phyloP scores from a whole-genome alignment of 768 basidiomycete genomes.

The Auriscalpium vulgare region DNA sequence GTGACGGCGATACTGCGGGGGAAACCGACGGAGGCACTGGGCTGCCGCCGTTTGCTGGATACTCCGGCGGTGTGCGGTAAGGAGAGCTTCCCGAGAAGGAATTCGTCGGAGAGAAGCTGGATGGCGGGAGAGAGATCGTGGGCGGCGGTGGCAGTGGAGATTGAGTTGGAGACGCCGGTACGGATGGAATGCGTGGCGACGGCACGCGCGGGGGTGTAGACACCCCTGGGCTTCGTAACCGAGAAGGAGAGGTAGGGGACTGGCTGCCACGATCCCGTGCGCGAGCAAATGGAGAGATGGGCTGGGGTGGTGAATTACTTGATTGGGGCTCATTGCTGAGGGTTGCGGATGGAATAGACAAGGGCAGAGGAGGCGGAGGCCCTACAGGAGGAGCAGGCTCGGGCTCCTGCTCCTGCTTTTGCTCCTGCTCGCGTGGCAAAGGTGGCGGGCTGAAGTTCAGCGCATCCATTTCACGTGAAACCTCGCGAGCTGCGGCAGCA shows the following conservation, averaged over 20 bases:
- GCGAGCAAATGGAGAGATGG: constrained; percentile 18
- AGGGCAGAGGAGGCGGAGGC: constrained; percentile 25
- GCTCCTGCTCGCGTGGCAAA: background rate
- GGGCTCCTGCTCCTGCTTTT: background rate
- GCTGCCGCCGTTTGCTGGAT: constrained; percentile 22
- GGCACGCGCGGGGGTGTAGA: background rate
- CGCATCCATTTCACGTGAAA: constrained; percentile 56
- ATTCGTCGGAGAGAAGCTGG: constrained; percentile 9
- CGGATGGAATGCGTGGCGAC: background rate
- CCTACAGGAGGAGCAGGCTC: constrained; percentile 21
- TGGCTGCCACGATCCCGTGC: background rate
- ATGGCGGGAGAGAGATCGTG: constrained; percentile 3
- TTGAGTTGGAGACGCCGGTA: constrained; percentile 3
- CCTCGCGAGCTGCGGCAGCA: constrained; percentile 61
- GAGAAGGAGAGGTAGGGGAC: constrained; percentile 4
- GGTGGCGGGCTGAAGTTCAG: constrained; percentile 34
- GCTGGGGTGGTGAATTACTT: constrained; percentile 15
- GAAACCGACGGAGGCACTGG: constrained; percentile 17
- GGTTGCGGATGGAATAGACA: constrained; percentile 18
- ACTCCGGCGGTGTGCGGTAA: constrained; percentile 41
- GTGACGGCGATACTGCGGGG: constrained; percentile 19
- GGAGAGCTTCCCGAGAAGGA: constrained; percentile 20
- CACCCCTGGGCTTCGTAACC: background rate
- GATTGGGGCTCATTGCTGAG: constrained; percentile 11
- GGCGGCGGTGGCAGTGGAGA: constrained; percentile 4